Conservation (phyloP, 1,139 yeast genomes). For the Yamadazyma friedrichii region DNA sequence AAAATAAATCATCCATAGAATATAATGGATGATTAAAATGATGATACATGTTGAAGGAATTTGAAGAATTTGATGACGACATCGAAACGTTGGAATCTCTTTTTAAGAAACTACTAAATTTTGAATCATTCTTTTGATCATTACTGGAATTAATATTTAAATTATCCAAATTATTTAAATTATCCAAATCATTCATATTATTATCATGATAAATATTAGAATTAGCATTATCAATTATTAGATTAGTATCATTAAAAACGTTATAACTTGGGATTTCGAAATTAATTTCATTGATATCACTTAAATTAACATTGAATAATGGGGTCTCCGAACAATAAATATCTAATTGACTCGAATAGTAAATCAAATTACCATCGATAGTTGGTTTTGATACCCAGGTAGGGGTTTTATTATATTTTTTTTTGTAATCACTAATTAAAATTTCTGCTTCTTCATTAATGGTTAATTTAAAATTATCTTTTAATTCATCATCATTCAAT, state of each 20-base stretch:
- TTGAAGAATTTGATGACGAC: conserved; percentile 24
- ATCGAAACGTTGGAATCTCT: conserved; percentile 43
- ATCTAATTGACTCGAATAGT: conserved; percentile 58
- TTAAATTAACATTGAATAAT: conserved; percentile 24
- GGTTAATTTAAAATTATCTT: conserved; percentile 6
- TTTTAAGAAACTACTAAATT: conserved; percentile 31
- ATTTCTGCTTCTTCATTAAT: conserved; percentile 35
- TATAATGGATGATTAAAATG: conserved; percentile 45
- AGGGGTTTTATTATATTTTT: conserved; percentile 26
- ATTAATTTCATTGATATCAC: conserved; percentile 18
- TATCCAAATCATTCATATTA: neutral
- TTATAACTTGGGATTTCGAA: conserved; percentile 30
- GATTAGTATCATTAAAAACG: conserved; percentile 22
- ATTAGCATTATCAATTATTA: conserved; percentile 16
- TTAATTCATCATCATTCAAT: conserved; percentile 1
- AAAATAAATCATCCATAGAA: conserved; percentile 46
- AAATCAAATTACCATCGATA: conserved; percentile 54
- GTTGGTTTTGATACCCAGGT: conserved; percentile 60
- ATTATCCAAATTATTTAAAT: neutral
- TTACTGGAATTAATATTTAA: neutral
- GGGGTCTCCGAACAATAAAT: conserved; percentile 60
- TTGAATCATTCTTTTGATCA: conserved; percentile 21
- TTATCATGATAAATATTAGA: neutral
- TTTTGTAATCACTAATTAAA: conserved; percentile 30
- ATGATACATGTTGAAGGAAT: conserved; percentile 32